Evolutionary conservation across 1,284 basidiomycete genomes (phyloP).

Genomic region (Trametes pubescens): DNA sequence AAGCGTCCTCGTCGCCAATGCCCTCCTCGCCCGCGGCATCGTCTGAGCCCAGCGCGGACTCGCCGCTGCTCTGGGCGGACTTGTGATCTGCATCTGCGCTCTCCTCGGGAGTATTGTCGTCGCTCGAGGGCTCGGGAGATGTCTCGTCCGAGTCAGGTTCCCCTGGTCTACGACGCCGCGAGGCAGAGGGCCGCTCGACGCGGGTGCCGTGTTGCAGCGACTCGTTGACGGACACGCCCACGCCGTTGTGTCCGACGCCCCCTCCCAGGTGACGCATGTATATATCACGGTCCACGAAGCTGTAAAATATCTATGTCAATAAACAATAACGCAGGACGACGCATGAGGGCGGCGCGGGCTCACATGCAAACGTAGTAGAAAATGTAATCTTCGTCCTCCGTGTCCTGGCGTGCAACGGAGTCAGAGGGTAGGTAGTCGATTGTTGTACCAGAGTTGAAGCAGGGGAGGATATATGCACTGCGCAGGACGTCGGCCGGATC

Average conservation of each 20-base stretch:
- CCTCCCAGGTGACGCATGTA: conserved; percentile 43
- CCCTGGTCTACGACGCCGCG: too few relatives aligned
- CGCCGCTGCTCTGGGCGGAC: too few relatives aligned
- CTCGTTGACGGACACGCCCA: not conserved
- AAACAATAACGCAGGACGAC: not conserved
- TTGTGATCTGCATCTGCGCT: too few relatives aligned
- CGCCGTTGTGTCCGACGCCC: conserved; percentile 13
- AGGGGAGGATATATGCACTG: conserved; percentile 42
- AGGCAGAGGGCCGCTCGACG: too few relatives aligned
- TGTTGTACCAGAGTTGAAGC: conserved; percentile 34
- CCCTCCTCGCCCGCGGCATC: too few relatives aligned
- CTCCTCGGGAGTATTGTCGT: too few relatives aligned
- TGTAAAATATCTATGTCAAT: not conserved
- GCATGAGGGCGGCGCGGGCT: not conserved
- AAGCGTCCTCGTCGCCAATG: too few relatives aligned
- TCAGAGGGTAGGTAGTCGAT: not conserved
- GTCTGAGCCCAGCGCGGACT: too few relatives aligned
- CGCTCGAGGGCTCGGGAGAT: too few relatives aligned
- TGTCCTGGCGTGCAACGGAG: not conserved
- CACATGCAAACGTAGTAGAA: conserved; percentile 21
- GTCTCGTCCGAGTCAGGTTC: too few relatives aligned
- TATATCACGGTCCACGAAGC: conserved; percentile 19
- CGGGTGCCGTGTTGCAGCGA: not conserved
- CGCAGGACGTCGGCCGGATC: conserved; percentile 42
- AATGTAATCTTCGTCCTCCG: conserved; percentile 8